Base-by-base conservation (phyloP, 2,329 filamentous ascomycete genomes). In the Curvularia spicifera region DNA sequence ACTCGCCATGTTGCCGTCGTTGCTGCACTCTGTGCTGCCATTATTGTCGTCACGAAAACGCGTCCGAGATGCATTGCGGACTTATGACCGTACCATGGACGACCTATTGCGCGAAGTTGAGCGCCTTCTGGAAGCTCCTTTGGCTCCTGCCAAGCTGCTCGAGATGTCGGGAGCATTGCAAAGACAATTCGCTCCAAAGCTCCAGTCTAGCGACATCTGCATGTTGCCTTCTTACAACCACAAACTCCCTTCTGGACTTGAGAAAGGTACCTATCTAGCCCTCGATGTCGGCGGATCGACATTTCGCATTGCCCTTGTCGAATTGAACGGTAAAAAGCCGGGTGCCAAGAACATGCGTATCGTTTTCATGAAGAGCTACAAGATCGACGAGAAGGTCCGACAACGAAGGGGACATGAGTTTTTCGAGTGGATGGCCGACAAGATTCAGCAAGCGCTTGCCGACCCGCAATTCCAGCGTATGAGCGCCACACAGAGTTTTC, bases 201-300 rank as follows among this genome's bases (percentile, higher is more conserved):
- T 88, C 29, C 80, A 83, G 64, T 77, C 79, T 42, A 86, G 83
- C 71, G 80, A 84, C 24, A 82, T 84, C 57, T 87, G 83, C 75
- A 89, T 89, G 87, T 78, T 89, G 53, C 87, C 87, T 2, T 89
- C 87, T 5, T 88, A 86, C 76, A 87, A 84, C 70, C 81, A 87
- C 69, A 83, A 83, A 18, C 77, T 89, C 5, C 87, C 87, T 1
- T 83, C 82, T 5, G 87, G 87, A 4, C 71, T 79, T 47, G 87
- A 89, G 71, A 79, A 75, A 48, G 87, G 87, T 8, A 85, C 85
- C 13, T 87, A 83, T 67, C 76, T 89, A 35, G 85, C 85, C 5
- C 77, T 89, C 57, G 87, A 89, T 67, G 85, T 89, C 20, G 87
- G 87, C 31, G 87, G 87, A n/a, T 88, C 87, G 15, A 89, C 85